Evolutionary conservation across 2,329 filamentous ascomycete genomes (phyloP).

Genomic region (Aspergillus sclerotialis): DNA sequence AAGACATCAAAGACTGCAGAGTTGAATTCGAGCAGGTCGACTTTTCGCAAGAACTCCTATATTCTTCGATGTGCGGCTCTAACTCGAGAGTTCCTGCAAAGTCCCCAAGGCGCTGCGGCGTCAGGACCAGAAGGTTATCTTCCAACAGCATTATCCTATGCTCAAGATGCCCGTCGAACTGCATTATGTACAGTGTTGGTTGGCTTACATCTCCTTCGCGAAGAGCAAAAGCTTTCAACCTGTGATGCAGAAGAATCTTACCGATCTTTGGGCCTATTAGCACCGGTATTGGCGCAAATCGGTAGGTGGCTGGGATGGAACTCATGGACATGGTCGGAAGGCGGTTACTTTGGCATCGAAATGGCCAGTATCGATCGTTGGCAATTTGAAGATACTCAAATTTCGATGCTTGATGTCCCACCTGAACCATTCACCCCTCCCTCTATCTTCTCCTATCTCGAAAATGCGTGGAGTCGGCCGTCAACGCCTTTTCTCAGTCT

Average conservation of each 20-base stretch:
- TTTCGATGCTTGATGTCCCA: constrained; percentile 38
- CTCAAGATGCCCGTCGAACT: constrained; percentile 52
- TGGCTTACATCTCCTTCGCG: constrained; percentile 75
- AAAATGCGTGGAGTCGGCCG: constrained; percentile 29
- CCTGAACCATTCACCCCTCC: constrained; percentile 50
- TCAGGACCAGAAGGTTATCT: constrained; percentile 56
- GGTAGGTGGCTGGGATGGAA: constrained; percentile 73
- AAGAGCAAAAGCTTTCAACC: constrained; percentile 78
- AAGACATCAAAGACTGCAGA: constrained; percentile 17
- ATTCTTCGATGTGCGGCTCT: constrained; percentile 46
- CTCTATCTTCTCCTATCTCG: constrained; percentile 52
- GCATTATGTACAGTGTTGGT: constrained; percentile 63
- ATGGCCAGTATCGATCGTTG: constrained; percentile 48
- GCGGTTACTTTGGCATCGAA: constrained; percentile 55
- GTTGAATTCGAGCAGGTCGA: constrained; percentile 15
- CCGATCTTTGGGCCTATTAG: constrained; percentile 47
- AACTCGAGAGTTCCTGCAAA: constrained; percentile 59
- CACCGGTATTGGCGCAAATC: constrained; percentile 73
- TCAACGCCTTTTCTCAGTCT: constrained; percentile 43
- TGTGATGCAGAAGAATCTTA: constrained; percentile 43
- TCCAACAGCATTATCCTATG: constrained; percentile 52
- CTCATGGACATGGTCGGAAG: constrained; percentile 49
- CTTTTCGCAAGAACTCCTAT: constrained; percentile 34
- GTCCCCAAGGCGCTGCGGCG: constrained; percentile 50
- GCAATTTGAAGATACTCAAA: constrained; percentile 48